These are phyloP conservation scores for Penicillium carneum DNA, from an alignment of 2,329 filamentous ascomycete genomes.

Conservation along the genomic window DNA sequence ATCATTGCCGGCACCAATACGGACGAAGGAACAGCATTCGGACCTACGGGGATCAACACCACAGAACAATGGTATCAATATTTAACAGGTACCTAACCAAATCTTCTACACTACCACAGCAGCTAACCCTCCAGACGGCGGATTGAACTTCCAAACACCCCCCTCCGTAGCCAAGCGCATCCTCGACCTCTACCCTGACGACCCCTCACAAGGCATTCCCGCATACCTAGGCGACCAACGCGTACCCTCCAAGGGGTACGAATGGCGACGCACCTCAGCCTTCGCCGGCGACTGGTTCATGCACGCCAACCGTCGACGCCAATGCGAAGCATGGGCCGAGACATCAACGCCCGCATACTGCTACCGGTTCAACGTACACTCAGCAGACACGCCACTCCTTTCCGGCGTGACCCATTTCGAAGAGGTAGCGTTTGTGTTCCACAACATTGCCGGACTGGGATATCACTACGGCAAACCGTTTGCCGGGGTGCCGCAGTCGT, in stretches of 20 bases:
- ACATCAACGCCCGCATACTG: conserved; percentile 62
- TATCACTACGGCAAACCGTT: conserved; percentile 52
- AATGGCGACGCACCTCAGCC: conserved; percentile 64
- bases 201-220: conserved; percentile 59
- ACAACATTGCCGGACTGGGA: conserved; percentile 60
- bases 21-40: conserved; percentile 70
- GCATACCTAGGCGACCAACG: conserved; percentile 48
- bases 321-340: conserved; percentile 61
- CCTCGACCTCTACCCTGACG: conserved; percentile 61
- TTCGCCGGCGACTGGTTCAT: conserved; percentile 64
- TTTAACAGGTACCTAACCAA: conserved; percentile 42
- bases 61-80: conserved; percentile 59
- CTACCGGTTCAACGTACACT: conserved; percentile 67
- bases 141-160: conserved; percentile 35
- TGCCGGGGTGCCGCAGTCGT: conserved; percentile 52
- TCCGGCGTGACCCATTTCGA: conserved; percentile 63
- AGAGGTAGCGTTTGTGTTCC: conserved; percentile 63
- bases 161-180: conserved; percentile 49
- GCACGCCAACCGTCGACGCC: conserved; percentile 63
- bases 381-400: conserved; percentile 53
- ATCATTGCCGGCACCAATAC: conserved; percentile 69
- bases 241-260: conserved; percentile 50
- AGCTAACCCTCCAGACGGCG: conserved; percentile 35
- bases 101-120: background rate
- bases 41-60: conserved; percentile 62